phyloP scores from a whole-genome alignment of 768 basidiomycete species.

The Termitomyces sp. region DNA sequence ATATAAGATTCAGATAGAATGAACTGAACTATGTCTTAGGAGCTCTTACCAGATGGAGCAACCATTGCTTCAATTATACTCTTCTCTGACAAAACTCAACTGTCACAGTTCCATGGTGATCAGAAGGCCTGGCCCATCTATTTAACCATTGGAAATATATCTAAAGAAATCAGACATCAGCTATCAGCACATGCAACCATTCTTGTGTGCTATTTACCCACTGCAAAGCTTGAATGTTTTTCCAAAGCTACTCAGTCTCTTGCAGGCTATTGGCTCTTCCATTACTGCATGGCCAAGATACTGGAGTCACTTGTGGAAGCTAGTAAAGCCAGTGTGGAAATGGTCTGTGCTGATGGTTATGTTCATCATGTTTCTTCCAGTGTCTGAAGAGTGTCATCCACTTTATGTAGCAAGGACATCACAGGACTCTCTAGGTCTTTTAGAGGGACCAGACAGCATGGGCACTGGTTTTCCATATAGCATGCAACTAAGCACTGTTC shows the following conservation, averaged over 20 bases:
- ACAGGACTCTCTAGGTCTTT: constrained; percentile 1
- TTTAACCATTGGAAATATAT: constrained; percentile 34
- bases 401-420: neutral
- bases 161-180: constrained; percentile 22
- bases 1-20: neutral
- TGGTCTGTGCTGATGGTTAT: constrained; percentile 28
- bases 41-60: constrained; percentile 18
- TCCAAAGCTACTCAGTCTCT: neutral
- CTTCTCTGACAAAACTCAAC: constrained; percentile 26
- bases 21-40: constrained; percentile 2
- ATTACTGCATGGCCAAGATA: constrained; percentile 12
- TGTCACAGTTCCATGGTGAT: constrained; percentile 32
- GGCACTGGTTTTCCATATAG: constrained; percentile 22
- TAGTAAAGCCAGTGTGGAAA: constrained; percentile 23
- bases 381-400: constrained; percentile 18
- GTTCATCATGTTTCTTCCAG: constrained; percentile 26
- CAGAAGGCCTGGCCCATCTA: constrained; percentile 40
- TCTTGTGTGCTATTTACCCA: neutral
- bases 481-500: constrained; percentile 28
- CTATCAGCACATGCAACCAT: constrained; percentile 21
- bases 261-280: neutral
- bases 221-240: neutral
- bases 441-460: constrained; percentile 18
- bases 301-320: constrained; percentile 24
- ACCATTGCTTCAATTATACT: constrained; percentile 33